These are phyloP conservation scores for Cryomyces minteri DNA, from an alignment of 495 filamentous ascomycete species.

Conservation along the genomic window DNA sequence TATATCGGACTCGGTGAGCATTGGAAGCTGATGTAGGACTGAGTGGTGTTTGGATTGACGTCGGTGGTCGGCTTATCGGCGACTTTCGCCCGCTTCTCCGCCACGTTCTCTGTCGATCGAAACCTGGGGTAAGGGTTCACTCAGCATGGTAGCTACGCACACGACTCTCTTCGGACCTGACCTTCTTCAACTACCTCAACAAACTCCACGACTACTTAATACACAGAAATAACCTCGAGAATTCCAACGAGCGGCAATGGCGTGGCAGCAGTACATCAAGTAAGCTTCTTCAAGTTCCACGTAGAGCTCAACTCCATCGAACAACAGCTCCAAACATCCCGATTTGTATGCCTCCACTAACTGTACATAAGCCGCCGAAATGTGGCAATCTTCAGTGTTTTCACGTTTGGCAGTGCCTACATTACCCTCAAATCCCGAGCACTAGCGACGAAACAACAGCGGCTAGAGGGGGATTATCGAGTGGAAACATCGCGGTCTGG, in stretches of 20 bases:
- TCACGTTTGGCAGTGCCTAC: slow-evolving; percentile 6
- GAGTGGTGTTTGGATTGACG: too few species aligned
- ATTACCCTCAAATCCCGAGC: slow-evolving; percentile 9
- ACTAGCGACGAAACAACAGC: slow-evolving; percentile 6
- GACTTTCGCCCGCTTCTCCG: too few species aligned
- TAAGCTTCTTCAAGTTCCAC: neutral
- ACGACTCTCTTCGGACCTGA: too few species aligned
- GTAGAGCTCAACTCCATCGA: neutral
- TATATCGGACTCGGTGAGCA: too few species aligned
- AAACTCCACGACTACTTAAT: too few species aligned
- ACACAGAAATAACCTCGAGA: too few species aligned
- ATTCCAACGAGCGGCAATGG: neutral
- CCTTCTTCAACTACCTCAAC: too few species aligned
- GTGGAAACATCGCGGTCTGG: slow-evolving; percentile 10
- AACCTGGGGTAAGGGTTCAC: too few species aligned
- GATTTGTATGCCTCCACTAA: neutral
- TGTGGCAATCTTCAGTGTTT: slow-evolving; percentile 4
- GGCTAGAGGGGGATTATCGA: slow-evolving; percentile 6
- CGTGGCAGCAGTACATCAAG: slow-evolving; percentile 1
- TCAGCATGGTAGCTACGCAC: too few species aligned
- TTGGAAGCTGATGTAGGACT: too few species aligned
- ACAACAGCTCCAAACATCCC: neutral
- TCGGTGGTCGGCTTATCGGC: too few species aligned
- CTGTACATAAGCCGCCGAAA: slow-evolving; percentile 5
- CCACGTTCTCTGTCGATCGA: too few species aligned